Percentiles rank a stretch among this genome's conserved stretches.
These are phyloP conservation scores for Lachnellula subtilissima DNA, from an alignment of 2,329 filamentous ascomycete genomes.

Conservation along the genomic window DNA sequence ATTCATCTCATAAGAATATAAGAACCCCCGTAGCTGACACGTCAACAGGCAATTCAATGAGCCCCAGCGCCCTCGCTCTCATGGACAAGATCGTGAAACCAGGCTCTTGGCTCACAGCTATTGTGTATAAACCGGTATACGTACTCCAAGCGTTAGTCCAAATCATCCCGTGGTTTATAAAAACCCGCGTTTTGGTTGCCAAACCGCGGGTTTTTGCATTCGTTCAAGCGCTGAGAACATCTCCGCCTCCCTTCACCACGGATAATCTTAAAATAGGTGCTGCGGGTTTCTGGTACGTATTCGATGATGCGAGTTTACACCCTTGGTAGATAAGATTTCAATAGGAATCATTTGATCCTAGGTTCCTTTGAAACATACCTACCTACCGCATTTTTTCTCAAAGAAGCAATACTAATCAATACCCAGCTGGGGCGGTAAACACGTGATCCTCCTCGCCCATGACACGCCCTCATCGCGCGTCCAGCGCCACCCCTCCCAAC, in stretches of 20 bases:
- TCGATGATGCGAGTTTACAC: no score
- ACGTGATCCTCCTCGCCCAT: constrained; percentile 45
- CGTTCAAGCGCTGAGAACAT: constrained; percentile 34
- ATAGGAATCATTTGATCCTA: no score
- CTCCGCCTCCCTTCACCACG: constrained; percentile 22
- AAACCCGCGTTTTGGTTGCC: constrained; percentile 24
- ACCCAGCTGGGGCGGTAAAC: constrained; percentile 53
- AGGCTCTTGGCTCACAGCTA: constrained; percentile 16
- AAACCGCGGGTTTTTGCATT: constrained; percentile 35
- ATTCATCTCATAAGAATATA: background rate
- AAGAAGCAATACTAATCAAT: no score
- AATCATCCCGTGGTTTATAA: constrained; percentile 24
- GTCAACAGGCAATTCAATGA: constrained; percentile 12
- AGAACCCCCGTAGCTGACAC: background rate
- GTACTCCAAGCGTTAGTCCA: constrained; percentile 38
- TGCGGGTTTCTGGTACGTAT: constrained; percentile 46
- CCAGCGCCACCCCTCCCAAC: constrained; percentile 5
- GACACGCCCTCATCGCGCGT: constrained; percentile 29
- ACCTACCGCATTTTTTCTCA: no score
- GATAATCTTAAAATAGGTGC: constrained; percentile 42
- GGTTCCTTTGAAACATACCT: no score
- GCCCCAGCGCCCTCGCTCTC: constrained; percentile 6
- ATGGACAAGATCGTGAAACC: constrained; percentile 22
- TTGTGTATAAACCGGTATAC: constrained; percentile 34
- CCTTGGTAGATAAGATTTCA: no score